These are phyloP conservation scores for Biscutella laevigata DNA, from an alignment of 441 rosid genomes.

Conservation along the genomic window DNA sequence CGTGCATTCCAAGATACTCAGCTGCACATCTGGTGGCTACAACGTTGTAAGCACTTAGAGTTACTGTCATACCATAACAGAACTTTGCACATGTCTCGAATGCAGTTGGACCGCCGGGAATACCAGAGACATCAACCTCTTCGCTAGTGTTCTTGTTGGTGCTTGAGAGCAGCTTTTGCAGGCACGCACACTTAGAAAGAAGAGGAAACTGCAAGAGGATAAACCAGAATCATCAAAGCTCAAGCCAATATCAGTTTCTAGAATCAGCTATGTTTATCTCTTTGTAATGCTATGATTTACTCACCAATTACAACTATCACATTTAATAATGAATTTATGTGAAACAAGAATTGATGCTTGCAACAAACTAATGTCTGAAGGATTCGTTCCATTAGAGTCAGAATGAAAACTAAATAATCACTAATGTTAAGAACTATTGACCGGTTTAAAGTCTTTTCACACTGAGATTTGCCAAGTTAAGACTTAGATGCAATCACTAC, in stretches of 20 bases:
- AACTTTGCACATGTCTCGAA: slow-evolving; percentile 77
- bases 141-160: slow-evolving; percentile 34
- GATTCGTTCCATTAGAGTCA: background rate
- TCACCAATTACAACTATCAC: background rate
- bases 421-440: background rate
- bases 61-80: slow-evolving; percentile 71
- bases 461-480: background rate
- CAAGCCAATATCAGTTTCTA: background rate
- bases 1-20: slow-evolving; percentile 71
- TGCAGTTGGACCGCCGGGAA: slow-evolving; percentile 69
- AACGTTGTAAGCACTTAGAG: slow-evolving; percentile 67
- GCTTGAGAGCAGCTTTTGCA: slow-evolving; percentile 51
- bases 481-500: background rate
- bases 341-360: background rate
- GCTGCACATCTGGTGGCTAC: slow-evolving; percentile 65
- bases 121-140: slow-evolving; percentile 51
- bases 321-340: background rate
- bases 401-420: background rate
- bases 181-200: slow-evolving; percentile 52
- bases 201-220: slow-evolving; percentile 61
- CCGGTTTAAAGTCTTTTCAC: background rate
- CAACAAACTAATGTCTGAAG: background rate
- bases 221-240: slow-evolving; percentile 5
- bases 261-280: background rate
- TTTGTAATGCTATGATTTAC: background rate